Evolutionary conservation across 768 basidiomycete species (phyloP).

Genomic region (Exsudoporus frostii): DNA sequence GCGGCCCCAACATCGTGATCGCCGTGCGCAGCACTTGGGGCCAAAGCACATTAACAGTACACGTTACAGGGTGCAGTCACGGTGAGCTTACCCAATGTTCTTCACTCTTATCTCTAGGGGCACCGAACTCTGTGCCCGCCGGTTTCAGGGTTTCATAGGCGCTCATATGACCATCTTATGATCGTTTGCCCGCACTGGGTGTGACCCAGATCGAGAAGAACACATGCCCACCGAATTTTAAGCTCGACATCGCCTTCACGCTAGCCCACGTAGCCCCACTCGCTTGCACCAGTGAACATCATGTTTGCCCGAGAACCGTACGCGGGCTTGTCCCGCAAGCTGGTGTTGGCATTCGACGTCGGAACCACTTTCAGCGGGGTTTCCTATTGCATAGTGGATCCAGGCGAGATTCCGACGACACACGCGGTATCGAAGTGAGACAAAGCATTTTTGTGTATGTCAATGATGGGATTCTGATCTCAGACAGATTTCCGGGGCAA

Average conservation of each 20-base stretch:
- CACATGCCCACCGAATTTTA: slow-evolving; percentile 4
- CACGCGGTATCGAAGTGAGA: slow-evolving; percentile 24
- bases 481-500: slow-evolving; percentile 34
- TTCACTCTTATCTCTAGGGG: background rate
- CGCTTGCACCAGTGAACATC: background rate
- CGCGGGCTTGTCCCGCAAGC: slow-evolving; percentile 30
- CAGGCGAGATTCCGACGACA: slow-evolving; percentile 24
- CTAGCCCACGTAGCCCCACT: background rate
- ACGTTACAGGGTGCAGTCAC: slow-evolving; percentile 2
- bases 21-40: background rate
- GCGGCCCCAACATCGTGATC: background rate
- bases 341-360: slow-evolving; percentile 30
- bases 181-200: background rate
- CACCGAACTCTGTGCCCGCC: background rate
- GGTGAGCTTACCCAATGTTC: background rate
- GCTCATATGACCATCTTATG: background rate
- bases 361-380: slow-evolving; percentile 39
- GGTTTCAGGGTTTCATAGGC: background rate
- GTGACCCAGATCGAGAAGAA: background rate
- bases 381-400: slow-evolving; percentile 39
- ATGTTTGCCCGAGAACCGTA: slow-evolving; percentile 34
- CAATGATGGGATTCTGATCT: background rate
- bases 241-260: background rate
- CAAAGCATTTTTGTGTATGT: background rate
- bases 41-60: background rate